phyloP scores from a whole-genome alignment of 306 rosid genomes.

The apple (Malus domestica) region ASM211411v1 NC_041798.1:12588501-12589000 shows the following conservation, averaged over 20 bases:
- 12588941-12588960: constrained; percentile 27
- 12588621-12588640: constrained; percentile 29
- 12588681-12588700: constrained; percentile 42
- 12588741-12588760: constrained; percentile 70
- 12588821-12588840: constrained; percentile 35
- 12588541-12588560: constrained; percentile 75
- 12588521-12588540: constrained; percentile 56
- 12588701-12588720: constrained; percentile 56
- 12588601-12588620: constrained; percentile 41
- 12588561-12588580: constrained; percentile 54
- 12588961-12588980: constrained; percentile 54
- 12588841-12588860: constrained; percentile 25
- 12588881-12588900: constrained; percentile 41
- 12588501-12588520: constrained; percentile 49
- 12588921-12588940: constrained; percentile 41
- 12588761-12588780: constrained; percentile 47
- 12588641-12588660: constrained; percentile 34
- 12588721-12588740: constrained; percentile 44
- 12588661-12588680: constrained; percentile 40
- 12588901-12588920: constrained; percentile 34
- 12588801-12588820: constrained; percentile 30
- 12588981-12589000: constrained; percentile 33
- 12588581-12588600: constrained; percentile 55
- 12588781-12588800: constrained; percentile 60
- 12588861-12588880: constrained; percentile 40